phyloP scores from a whole-genome alignment of 257 asterid species.

The Galeopsis tetrahit region DNA sequence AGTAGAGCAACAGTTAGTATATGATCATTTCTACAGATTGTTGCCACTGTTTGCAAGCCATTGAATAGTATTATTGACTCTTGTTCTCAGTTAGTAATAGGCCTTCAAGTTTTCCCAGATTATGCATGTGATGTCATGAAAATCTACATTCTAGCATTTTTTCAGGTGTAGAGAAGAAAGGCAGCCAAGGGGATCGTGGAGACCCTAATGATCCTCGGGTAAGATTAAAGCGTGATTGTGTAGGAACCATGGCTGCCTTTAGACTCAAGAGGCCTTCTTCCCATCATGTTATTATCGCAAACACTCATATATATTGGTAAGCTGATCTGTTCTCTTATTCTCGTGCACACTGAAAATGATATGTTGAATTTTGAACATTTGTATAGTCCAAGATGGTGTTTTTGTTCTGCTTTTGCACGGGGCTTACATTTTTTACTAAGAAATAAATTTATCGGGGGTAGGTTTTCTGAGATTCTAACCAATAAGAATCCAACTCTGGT shows the following conservation, averaged over 20 bases:
- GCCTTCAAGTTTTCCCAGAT: background rate
- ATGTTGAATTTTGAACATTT: slow-evolving; percentile 6
- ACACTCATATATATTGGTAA: slow-evolving; percentile 92
- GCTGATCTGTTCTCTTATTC: slow-evolving; percentile 5
- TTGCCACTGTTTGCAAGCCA: background rate
- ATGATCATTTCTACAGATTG: background rate
- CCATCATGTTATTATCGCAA: slow-evolving; percentile 70
- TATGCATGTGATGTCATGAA: background rate
- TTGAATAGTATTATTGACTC: background rate
- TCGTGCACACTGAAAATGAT: background rate
- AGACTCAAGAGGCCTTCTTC: slow-evolving; percentile 62
- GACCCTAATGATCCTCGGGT: slow-evolving; percentile 80
- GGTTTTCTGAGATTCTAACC: slow-evolving; percentile 7
- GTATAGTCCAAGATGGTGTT: background rate
- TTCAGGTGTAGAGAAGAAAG: slow-evolving; percentile 49
- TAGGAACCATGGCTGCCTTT: slow-evolving; percentile 86
- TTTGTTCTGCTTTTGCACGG: background rate
- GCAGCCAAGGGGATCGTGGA: slow-evolving; percentile 50
- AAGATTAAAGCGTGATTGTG: slow-evolving; percentile 94
- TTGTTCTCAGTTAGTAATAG: background rate
- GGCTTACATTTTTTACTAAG: background rate
- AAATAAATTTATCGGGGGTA: background rate
- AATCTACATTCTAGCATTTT: slow-evolving; percentile 28
- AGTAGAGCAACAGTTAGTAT: background rate
- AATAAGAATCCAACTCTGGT: slow-evolving; percentile 18